These are phyloP conservation scores for Fomitopsis schrenkii DNA, from an alignment of 1,284 basidiomycete genomes.

Conservation along the genomic window DNA sequence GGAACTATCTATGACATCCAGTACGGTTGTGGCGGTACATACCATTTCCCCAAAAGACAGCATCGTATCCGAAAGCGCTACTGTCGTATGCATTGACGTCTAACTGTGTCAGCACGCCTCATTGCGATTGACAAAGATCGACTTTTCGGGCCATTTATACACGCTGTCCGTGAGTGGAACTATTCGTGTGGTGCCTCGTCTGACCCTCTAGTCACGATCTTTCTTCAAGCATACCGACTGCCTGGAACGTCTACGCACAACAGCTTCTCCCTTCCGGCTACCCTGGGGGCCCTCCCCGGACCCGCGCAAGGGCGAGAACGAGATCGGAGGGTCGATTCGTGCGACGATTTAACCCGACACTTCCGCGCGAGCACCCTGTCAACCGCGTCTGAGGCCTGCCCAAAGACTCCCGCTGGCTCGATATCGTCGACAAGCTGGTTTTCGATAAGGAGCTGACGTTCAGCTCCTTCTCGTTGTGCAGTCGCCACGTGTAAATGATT, in stretches of 20 bases:
- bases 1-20: neutral
- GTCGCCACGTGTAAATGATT: neutral
- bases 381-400: conserved; percentile 13
- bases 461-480: neutral
- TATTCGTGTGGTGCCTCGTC: neutral
- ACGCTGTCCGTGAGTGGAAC: neutral
- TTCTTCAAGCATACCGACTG: neutral
- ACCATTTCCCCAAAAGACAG: no score
- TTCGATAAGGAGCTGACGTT: neutral
- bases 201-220: neutral
- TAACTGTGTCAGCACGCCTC: neutral
- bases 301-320: conserved; percentile 10
- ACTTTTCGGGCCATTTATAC: neutral
- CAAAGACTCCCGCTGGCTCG: conserved; percentile 1
- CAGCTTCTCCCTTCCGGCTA: neutral
- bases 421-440: neutral
- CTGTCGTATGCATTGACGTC: neutral
- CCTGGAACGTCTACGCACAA: neutral
- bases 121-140: neutral
- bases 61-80: neutral
- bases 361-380: conserved; percentile 10
- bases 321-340: conserved; percentile 24
- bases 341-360: conserved; percentile 25
- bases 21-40: no score
- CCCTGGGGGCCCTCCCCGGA: conserved; percentile 19